Evolutionary conservation across 2,329 filamentous ascomycete species (phyloP).

Genomic region (Ascochyta fabae): DNA sequence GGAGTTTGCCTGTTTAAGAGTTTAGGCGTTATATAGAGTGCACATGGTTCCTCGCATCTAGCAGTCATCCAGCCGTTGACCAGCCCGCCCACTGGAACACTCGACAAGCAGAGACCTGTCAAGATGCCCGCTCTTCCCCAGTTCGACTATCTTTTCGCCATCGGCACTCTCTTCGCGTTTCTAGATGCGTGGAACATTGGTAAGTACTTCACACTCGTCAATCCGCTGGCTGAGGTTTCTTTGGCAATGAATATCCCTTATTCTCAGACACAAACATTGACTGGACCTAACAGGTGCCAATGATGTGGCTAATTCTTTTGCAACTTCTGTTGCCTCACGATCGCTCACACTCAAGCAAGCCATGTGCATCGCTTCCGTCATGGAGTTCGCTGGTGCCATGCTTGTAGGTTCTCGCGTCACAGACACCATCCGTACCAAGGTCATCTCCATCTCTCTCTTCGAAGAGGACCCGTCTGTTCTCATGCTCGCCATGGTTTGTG

Average conservation of each 20-base stretch:
- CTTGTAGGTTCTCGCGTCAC: conserved; percentile 49
- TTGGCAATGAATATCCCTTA: background rate
- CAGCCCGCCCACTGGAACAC: conserved; percentile 14
- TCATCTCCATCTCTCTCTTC: conserved; percentile 56
- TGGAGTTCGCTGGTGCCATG: conserved; percentile 56
- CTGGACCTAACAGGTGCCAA: conserved; percentile 51
- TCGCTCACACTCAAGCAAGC: conserved; percentile 57
- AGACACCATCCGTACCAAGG: conserved; percentile 57
- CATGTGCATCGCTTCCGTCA: conserved; percentile 53
- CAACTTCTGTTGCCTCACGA: conserved; percentile 56
- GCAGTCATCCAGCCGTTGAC: conserved; percentile 16
- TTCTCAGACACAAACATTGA: background rate
- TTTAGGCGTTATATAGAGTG: conserved; percentile 24
- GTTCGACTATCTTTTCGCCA: conserved; percentile 68
- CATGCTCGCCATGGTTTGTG: conserved; percentile 63
- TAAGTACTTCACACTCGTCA: conserved; percentile 19
- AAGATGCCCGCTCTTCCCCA: conserved; percentile 54
- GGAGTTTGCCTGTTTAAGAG: conserved; percentile 5
- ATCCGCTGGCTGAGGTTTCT: background rate
- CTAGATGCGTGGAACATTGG: conserved; percentile 72
- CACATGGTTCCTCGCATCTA: conserved; percentile 1
- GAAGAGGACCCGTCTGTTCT: conserved; percentile 55
- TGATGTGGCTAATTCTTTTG: conserved; percentile 59
- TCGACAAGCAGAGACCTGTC: conserved; percentile 14
- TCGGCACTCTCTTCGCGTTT: conserved; percentile 69